These are phyloP conservation scores for Cryphonectria naterciae DNA, from an alignment of 2,329 filamentous ascomycete genomes.

Conservation along the genomic window DNA sequence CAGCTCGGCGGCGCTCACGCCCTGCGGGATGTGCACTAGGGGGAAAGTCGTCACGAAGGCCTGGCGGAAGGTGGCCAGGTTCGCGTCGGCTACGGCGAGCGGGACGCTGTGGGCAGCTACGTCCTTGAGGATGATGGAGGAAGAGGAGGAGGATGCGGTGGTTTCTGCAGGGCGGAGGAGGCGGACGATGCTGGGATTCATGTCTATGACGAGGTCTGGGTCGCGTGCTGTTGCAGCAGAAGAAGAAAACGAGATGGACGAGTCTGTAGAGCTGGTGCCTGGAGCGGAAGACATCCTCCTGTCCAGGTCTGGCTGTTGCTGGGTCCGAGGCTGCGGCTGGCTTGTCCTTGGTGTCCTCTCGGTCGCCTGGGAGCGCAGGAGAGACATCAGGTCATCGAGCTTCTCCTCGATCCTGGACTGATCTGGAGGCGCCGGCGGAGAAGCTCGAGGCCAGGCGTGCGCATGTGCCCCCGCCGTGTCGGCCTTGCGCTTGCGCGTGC, in stretches of 20 bases:
- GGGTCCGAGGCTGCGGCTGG: neutral
- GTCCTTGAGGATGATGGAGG: neutral
- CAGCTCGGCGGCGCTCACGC: slow-evolving; percentile 8
- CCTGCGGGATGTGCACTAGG: slow-evolving; percentile 6
- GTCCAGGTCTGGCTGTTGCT: neutral
- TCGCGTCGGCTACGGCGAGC: neutral
- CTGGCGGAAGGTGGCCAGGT: neutral
- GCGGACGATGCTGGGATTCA: slow-evolving; percentile 4
- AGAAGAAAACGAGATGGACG: neutral
- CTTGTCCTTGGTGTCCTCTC: neutral
- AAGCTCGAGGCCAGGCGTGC: neutral
- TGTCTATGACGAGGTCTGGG: slow-evolving; percentile 15
- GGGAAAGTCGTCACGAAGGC: slow-evolving; percentile 15
- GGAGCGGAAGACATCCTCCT: neutral
- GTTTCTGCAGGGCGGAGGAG: neutral
- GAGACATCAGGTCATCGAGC: slow-evolving; percentile 13
- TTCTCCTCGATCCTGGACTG: slow-evolving; percentile 10
- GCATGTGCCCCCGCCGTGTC: slow-evolving; percentile 16
- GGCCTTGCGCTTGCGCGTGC: slow-evolving; percentile 32
- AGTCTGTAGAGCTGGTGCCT: neutral
- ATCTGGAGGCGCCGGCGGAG: neutral
- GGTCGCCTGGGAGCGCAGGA: slow-evolving; percentile 9
- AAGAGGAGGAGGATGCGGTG: neutral
- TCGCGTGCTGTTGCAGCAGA: neutral
- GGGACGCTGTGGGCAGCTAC: slow-evolving; percentile 4